Base-by-base conservation (phyloP, 106 monocot species). In the Agapanthus africanus region DNA sequence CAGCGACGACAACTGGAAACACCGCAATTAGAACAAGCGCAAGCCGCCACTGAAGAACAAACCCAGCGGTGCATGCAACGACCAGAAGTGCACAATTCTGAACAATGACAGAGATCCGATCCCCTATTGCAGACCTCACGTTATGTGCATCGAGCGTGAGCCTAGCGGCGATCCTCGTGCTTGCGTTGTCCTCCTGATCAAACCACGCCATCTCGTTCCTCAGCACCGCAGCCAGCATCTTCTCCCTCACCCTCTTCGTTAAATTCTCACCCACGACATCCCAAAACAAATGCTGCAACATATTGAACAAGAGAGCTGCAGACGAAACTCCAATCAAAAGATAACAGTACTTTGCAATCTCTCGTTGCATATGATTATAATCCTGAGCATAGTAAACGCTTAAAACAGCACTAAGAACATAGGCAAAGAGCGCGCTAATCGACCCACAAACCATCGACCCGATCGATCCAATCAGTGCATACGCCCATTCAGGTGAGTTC, bases 281-380 rank as follows among this genome's bases (percentile, higher is more conserved):
- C 91, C 95, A 97, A 80, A 92, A 97, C 4, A 84, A 16, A 54
- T 95, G 95, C 70, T 97, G 95, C 50, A 97, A 26, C 0, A 91
- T 88, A 76, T 91, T 97, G 82, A 97, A 97, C 28, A 95, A 61
- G 19, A 95, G 80, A 3, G 91, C 91, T 0, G 91, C 91, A 0
- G 95, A 91, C 22, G 95, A 95, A 8, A 95, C 81, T 10, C 91
- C 95, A 16, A 95, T 86, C 23, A 95, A 71, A 16, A 95, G 84
- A 73, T 88, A 95, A 71, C 95, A 95, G 78, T 95, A 95, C 65
- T 89, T 91, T 41, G 68, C 91, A n/a, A 95, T 95, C 71, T 95
- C 88, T 7, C 82, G 81, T 22, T 50, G 39, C 95, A 95, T 95
- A 78, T 84, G 72, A 32, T 10, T 19, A 44, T 77, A 63, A 64